These are phyloP conservation scores for Aspergillus thermomutatus DNA, from an alignment of 2,329 filamentous ascomycete species.

Conservation along the genomic window DNA sequence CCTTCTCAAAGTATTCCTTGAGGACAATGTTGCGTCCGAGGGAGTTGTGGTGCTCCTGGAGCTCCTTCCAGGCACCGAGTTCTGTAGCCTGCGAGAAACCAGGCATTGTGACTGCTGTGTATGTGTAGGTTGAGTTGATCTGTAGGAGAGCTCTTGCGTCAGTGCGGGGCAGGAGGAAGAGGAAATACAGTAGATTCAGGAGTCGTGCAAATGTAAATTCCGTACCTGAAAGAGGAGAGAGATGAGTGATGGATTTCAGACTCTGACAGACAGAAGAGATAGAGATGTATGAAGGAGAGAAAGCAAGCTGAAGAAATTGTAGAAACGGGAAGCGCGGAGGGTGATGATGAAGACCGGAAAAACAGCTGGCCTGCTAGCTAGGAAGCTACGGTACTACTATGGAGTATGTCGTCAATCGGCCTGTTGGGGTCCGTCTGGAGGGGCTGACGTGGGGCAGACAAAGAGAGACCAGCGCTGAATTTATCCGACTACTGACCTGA, in stretches of 20 bases:
- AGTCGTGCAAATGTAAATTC: neutral
- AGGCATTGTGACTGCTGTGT: slow-evolving; percentile 29
- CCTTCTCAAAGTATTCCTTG: slow-evolving; percentile 87
- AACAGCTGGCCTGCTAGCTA: neutral
- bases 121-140: slow-evolving; percentile 6
- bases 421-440: slow-evolving; percentile 27
- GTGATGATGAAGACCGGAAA: slow-evolving; percentile 8
- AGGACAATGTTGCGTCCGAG: slow-evolving; percentile 87
- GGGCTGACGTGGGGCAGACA: slow-evolving; percentile 26
- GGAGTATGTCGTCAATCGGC: slow-evolving; percentile 24
- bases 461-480: neutral
- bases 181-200: neutral
- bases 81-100: slow-evolving; percentile 70
- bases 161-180: slow-evolving; percentile 24
- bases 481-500: neutral
- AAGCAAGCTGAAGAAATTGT: slow-evolving; percentile 6
- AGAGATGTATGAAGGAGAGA: slow-evolving; percentile 5
- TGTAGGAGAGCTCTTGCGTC: slow-evolving; percentile 12
- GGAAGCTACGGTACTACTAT: neutral
- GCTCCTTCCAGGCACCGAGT: slow-evolving; percentile 81
- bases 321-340: slow-evolving; percentile 5
- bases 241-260: slow-evolving; percentile 4
- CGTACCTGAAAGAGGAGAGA: slow-evolving; percentile 9
- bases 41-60: slow-evolving; percentile 83
- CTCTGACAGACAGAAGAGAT: neutral